Base-by-base conservation (phyloP, 164 flowering plant species). In the Vitis cinerea region DNA sequence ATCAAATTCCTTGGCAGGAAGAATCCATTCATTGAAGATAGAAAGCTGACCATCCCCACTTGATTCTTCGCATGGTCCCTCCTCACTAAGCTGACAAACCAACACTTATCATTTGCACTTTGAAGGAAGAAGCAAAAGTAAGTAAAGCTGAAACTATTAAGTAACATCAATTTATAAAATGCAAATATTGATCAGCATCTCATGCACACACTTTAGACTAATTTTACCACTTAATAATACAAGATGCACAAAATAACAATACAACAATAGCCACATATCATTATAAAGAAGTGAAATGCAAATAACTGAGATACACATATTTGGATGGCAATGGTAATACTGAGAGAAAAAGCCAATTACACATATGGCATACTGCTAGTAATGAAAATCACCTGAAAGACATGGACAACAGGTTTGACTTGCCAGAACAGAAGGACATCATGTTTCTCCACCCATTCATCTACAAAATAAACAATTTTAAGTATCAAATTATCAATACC, bases 1-100 rank as follows among this genome's bases (percentile, higher is more conserved):
- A 85, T 96, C 95, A 86, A 96, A 96, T 75, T 96, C 99, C 81
- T 87, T 93, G 50, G 97, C 97, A 60, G 99, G 99, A 78, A 96
- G 99, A 70, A 86, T 79, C 99, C 99, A 93, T 77, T 93, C 99
- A 71, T 84, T 88, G 65, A 96, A 96, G 84, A 88, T 96, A 73
- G 97, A 84, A 62, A 75, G 86, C 68, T 88, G 93, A 44, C 90
- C 92, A 74, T 93, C 97, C 16, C 78, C 87, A 81, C 84, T 82
- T 71, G 82, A 63, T 55, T 96, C 99, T 74, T 96, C 99, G 73
- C 97, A 92, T 55, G 99, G 95, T 75, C 99, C 99, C 77, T 96
- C 99, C 80, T 96, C 99, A 82, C 85, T 90, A 63, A 96, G 97
- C 98, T 96, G 83, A 37, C 64, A 77, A 69, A 68, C 44, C 60